Base-by-base conservation (phyloP, 108 stramenopile genomes). In the Cyclotella kingstonii region DNA sequence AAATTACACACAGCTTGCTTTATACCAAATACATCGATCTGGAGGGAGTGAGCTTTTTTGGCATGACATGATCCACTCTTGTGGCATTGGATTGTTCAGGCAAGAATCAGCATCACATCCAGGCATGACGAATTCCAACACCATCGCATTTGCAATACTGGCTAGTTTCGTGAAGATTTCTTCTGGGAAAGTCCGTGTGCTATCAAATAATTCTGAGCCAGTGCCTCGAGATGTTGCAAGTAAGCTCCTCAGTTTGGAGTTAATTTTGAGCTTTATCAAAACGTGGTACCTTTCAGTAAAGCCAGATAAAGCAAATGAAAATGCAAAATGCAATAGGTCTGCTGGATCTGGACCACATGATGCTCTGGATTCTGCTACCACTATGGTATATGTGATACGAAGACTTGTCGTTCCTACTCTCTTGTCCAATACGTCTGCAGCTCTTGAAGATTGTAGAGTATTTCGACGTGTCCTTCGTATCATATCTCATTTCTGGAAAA, bases 1-100 rank as follows among this genome's bases (percentile, higher is more conserved):
- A 19, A 90, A 84, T 60, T 78, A 72, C 54, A 77, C 86, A 6
- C 84, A 93, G 54, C 79, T 93, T n/a, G 91, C 88, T 4, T 48
- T 88, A 51, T 87, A 88, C 59, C 88, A 93, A 52, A 82, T 93
- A 27, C 69, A 84, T 45, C 78, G 91, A 63, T 84, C 86, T 18
- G 91, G 91, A 4, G 91, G 91, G 7, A 88, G 85, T 43, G 91
- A 93, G 59, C 64, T 93, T 2, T 93, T 93, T 63, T 93, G 91
- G 91, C 79, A 90, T 59, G 91, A 93, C 59, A 90, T 93, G 91
- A 88, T 86, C 41, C 79, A 80, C 63, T 67, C 74, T 6, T 90
- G 88, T 59, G 91, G 88, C 3, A 27, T 12, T 27, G 83, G 81
- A 27, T 56, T 93, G 36, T 93, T 93, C 55, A 85, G 81, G 23